A percentile compares a stretch with the other conserved stretches of the same genome.
phyloP scores from a whole-genome alignment of 2,329 filamentous ascomycete species.

The Dactylellina haptotyla region DNA sequence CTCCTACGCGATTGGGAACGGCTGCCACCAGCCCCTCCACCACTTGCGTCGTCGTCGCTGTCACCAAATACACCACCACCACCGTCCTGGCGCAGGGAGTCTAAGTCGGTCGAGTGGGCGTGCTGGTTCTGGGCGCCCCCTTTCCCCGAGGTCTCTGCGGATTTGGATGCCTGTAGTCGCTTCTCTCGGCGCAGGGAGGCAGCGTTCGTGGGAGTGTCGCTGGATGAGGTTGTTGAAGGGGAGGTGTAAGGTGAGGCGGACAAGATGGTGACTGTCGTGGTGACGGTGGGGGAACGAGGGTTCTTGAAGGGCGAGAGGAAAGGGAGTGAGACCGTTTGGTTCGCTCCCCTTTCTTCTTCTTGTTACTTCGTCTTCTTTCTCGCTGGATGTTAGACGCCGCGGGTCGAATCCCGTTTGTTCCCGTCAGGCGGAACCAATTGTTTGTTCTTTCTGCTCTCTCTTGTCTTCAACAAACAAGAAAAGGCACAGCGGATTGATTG shows the following conservation, averaged over 20 bases:
- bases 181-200: constrained; percentile 49
- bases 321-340: constrained; percentile 5
- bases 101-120: constrained; percentile 42
- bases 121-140: constrained; percentile 47
- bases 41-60: constrained; percentile 49
- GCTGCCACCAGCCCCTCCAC: constrained; percentile 52
- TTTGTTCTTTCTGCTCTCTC: constrained; percentile 9
- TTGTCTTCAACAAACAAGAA: not conserved
- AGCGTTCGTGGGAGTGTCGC: constrained; percentile 52
- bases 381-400: too few relatives aligned
- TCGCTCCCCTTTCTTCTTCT: constrained; percentile 6
- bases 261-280: constrained; percentile 51
- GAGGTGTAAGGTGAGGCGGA: constrained; percentile 54
- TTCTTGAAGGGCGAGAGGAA: constrained; percentile 14
- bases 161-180: constrained; percentile 37
- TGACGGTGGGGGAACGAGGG: constrained; percentile 24
- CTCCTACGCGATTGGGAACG: constrained; percentile 47
- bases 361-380: not conserved
- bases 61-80: constrained; percentile 32
- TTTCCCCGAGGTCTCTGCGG: constrained; percentile 46
- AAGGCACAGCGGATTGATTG: constrained; percentile 11
- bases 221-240: constrained; percentile 51
- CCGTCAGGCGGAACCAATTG: too few relatives aligned
- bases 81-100: constrained; percentile 45
- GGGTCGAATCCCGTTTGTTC: too few relatives aligned